Evolutionary conservation across 805 yeast genomes (phyloP), one percentile per base, ranked within the genome.

Genomic region (Suhomyces sp.): DNA sequence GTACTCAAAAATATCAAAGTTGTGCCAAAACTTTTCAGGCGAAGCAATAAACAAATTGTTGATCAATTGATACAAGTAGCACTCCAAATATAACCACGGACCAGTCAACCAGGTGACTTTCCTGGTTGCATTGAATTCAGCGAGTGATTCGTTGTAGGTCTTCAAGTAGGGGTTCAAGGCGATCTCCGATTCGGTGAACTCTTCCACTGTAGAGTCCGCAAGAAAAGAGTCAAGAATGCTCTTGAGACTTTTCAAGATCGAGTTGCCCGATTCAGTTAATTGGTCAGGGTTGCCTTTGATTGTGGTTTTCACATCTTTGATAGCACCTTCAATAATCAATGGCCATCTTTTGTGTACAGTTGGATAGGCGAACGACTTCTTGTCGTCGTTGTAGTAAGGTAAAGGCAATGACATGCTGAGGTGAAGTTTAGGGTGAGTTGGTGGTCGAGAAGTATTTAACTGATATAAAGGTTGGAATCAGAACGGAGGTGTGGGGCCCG

Each of bases 281-380:
- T 47, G 50, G 13, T 56, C 53, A 14, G 56, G 55, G 3, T 49
- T 43, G 6, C 38, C 25, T 17, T 51, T 43, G n/a, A 51, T 51
- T 19, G 67, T 51, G 13, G 65, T 54, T 12, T 64, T 44, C 26
- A 82, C 63, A 53, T 90, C 97, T 18, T 70, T 74, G 28, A 86
- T 66, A 13, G 81, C 78, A 14, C 81, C 84, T 19, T 74, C 69
- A 30, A 90, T 53, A 46, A 93, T 87, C 36, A 77, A 78, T 19
- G 95, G 91, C 97, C 98, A 93, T 59, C 98, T 80, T 23, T 70
- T 68, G 43, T 77, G 72, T 7, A 86, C 83, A 0, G 98, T 88
- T 22, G 77, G 69, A 53, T 74, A 79, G 7, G 95, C 98, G 57
- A 93, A 93, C 3, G 96, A 85, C 39, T 71, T 74, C 24, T 68